Base-by-base conservation (phyloP, 257 asterid species). In the Fraxinus pennsylvanica region DNA sequence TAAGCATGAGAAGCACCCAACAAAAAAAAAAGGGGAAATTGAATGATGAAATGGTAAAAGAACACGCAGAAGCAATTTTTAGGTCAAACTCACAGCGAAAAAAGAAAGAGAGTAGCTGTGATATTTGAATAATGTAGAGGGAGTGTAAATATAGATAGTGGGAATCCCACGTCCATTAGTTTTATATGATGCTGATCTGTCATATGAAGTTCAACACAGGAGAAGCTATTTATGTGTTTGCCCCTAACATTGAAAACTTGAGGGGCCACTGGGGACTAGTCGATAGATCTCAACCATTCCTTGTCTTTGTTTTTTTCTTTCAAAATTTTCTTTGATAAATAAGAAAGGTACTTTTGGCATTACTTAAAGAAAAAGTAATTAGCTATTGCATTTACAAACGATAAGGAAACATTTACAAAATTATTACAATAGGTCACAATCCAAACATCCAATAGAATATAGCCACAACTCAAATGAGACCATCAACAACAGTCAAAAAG, bases 161-260 rank as follows among this genome's bases (percentile, higher is more conserved):
- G 70, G 47, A 73, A 65, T 74, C 41, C 74, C 57, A 35, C 61
- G 10, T 38, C 59, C 70, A 68, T 47, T 14, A 22, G 27, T 14
- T 63, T 74, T 65, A 39, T 66, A 43, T 68, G n/a, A 74, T 59
- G 71, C 22, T 78, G 68, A 59, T 79, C 74, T 29, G 33, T 80
- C 12, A 22, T 57, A 25, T 74, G 59, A 66, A 57, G 80, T 61
- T 59, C 29, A 25, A 13, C 65, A 17, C 63, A 50, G 59, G 41
- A 74, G 17, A 57, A 63, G 10, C 38, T 30, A 70, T 39, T 74
- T 74, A 52, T 70, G 15, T 59, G 68, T 50, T 9, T 39, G 17
- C 10, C 68, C 80, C 21, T 71, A 14, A 9, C 36, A 12, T 27
- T 63, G 3, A 35, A 63, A 27, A 0, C 35, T 63, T 63, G n/a